A percentile compares a stretch with the other conserved stretches of the same genome.
phyloP scores from a whole-genome alignment of 1,139 yeast species.

The Kurtzmaniella quercitrusa region DNA sequence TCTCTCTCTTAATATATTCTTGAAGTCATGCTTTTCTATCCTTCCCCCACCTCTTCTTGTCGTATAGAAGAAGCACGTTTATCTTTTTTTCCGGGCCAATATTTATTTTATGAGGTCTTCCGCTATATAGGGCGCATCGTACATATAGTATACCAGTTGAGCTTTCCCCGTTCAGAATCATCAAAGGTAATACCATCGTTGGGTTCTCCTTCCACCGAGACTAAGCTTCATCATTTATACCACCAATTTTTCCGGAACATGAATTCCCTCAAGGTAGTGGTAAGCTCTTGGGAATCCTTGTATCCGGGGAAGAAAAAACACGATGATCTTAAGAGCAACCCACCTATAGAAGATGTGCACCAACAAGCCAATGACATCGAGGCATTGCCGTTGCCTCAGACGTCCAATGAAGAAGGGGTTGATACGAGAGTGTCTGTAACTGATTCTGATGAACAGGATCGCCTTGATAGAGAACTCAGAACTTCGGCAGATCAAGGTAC shows the following conservation, averaged over 20 bases:
- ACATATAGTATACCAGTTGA: background rate
- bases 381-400: background rate
- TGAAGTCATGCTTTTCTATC: no score
- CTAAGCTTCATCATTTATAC: background rate
- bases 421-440: constrained; percentile 9
- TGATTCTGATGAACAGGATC: constrained; percentile 5
- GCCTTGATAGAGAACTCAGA: constrained; percentile 6
- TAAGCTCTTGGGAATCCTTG: constrained; percentile 31
- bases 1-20: no score
- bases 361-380: constrained; percentile 5
- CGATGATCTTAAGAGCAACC: constrained; percentile 2
- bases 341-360: background rate
- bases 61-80: background rate
- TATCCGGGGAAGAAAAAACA: constrained; percentile 17
- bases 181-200: background rate
- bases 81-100: background rate
- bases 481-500: constrained; percentile 10
- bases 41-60: background rate
- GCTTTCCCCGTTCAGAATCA: background rate
- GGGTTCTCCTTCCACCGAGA: background rate
- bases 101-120: background rate
- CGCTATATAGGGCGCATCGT: background rate
- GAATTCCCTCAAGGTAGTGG: constrained; percentile 38
- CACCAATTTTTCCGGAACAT: constrained; percentile 12
- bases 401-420: background rate